phyloP scores from a whole-genome alignment of 805 yeast genomes.

The Sugiyamaella boreocaroliniensis region DNA sequence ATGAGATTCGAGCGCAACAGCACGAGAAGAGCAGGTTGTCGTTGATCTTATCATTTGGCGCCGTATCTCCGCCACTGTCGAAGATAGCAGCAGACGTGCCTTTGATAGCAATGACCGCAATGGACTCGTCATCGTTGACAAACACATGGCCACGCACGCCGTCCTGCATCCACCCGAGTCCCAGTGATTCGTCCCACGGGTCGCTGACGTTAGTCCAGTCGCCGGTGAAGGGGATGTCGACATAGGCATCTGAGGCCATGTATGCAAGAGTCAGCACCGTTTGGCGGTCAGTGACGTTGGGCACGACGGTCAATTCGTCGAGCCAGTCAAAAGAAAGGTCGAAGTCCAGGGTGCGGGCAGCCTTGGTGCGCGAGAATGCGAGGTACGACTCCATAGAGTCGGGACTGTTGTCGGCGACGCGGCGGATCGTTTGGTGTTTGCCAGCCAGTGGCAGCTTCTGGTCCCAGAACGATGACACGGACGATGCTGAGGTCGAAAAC shows the following conservation, averaged over 20 bases:
- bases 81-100: conserved; percentile 86
- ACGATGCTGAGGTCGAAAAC: conserved; percentile 26
- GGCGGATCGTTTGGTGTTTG: conserved; percentile 20
- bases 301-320: conserved; percentile 48
- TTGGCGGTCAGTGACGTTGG: conserved; percentile 67
- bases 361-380: conserved; percentile 41
- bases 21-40: conserved; percentile 89
- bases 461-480: conserved; percentile 4
- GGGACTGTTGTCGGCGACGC: conserved; percentile 47
- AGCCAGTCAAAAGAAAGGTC: conserved; percentile 48
- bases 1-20: conserved; percentile 90
- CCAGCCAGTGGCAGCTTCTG: conserved; percentile 5
- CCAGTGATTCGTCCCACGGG: conserved; percentile 50
- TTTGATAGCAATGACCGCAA: conserved; percentile 73
- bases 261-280: conserved; percentile 71
- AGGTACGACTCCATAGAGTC: conserved; percentile 61
- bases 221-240: conserved; percentile 63
- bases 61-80: conserved; percentile 54
- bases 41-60: conserved; percentile 70
- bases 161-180: conserved; percentile 80
- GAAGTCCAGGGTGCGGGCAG: conserved; percentile 25
- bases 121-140: conserved; percentile 46
- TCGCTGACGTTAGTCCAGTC: conserved; percentile 79
- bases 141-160: conserved; percentile 92
- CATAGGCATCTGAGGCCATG: conserved; percentile 90